Evolutionary conservation across 2,329 filamentous ascomycete species (phyloP).

Genomic region (Monilinia fructicola): DNA sequence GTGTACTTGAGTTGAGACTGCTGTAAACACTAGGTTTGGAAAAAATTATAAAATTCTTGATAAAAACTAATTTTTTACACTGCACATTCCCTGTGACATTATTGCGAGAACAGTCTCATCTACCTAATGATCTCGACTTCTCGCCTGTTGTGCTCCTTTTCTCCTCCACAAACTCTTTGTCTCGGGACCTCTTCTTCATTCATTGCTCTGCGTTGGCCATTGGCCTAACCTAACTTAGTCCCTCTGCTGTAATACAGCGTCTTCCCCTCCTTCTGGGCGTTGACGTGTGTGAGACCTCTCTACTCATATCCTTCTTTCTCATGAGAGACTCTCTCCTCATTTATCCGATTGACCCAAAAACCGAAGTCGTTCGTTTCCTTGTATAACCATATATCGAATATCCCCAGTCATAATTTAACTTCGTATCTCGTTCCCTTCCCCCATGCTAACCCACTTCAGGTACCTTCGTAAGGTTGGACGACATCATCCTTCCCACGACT

Average conservation of each 20-base stretch:
- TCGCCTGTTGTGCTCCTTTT: constrained; percentile 3
- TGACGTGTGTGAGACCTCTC: neutral
- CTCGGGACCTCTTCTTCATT: constrained; percentile 17
- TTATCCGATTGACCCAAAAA: neutral
- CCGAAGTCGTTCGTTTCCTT: neutral
- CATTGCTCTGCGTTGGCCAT: constrained; percentile 11
- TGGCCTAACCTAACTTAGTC: neutral
- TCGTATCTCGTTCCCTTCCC: neutral
- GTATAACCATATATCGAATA: neutral
- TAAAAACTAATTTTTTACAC: neutral
- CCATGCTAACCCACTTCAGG: constrained; percentile 9
- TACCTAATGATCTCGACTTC: neutral
- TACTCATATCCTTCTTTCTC: neutral
- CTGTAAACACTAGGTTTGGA: neutral
- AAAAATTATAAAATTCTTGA: neutral
- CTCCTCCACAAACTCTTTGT: constrained; percentile 10
- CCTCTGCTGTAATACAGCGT: constrained; percentile 10
- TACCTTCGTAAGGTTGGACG: neutral
- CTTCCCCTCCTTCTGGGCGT: neutral
- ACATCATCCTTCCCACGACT: constrained; percentile 8
- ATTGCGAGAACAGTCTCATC: neutral
- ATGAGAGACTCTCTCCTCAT: neutral
- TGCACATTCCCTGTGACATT: neutral
- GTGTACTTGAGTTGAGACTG: neutral
- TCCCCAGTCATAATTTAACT: neutral